Conservation (phyloP, 306 rosid species). For the Cucurbita argyrosperma region DNA sequence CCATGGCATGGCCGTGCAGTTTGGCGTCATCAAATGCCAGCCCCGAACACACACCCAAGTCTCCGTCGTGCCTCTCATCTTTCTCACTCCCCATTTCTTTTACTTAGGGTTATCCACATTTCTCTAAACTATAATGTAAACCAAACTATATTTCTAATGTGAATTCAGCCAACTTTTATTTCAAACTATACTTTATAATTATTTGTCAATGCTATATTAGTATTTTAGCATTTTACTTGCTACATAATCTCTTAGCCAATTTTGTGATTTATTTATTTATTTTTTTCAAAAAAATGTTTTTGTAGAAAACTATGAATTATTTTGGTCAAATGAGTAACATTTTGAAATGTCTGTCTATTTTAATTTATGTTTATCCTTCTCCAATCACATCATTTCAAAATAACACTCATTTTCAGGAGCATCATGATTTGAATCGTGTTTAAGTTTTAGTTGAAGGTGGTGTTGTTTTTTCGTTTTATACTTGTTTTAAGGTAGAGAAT, state of each 20-base stretch:
- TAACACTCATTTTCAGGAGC: too few relatives aligned
- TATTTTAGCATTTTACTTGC: slow-evolving; percentile 1
- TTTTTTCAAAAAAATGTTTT: too few relatives aligned
- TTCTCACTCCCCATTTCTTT: not conserved
- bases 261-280: not conserved
- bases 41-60: too few relatives aligned
- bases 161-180: not conserved
- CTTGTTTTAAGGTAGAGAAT: too few relatives aligned
- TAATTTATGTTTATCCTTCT: too few relatives aligned
- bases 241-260: not conserved
- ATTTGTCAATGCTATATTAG: not conserved
- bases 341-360: not conserved
- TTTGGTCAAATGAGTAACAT: not conserved
- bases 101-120: not conserved
- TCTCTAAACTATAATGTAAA: not conserved
- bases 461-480: too few relatives aligned
- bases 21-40: not conserved
- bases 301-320: too few relatives aligned
- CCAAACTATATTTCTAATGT: not conserved
- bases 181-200: not conserved
- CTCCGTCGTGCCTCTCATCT: not conserved
- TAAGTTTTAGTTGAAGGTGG: too few relatives aligned
- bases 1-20: not conserved
- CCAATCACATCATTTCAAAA: too few relatives aligned
- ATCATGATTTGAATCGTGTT: too few relatives aligned